These are phyloP conservation scores for Rhododendron griersonianum DNA, from an alignment of 148 eudicot species.

Conservation along the genomic window DNA sequence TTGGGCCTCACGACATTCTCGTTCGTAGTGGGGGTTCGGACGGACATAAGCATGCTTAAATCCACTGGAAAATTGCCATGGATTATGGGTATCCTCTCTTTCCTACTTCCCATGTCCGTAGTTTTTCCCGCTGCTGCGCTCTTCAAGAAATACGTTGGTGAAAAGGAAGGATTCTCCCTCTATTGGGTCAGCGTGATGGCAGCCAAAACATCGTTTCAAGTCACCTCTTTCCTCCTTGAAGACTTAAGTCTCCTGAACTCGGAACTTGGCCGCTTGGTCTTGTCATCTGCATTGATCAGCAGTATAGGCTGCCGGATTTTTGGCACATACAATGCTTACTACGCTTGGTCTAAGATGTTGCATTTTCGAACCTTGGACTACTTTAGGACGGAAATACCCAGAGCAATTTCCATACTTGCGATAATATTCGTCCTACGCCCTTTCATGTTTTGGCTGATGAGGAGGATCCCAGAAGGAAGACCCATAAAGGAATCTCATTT, in stretches of 20 bases:
- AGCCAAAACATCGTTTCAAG: background rate
- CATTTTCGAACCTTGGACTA: background rate
- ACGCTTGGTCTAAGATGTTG: background rate
- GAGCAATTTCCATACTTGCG: background rate
- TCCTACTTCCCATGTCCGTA: background rate
- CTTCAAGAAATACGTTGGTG: background rate
- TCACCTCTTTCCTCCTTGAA: background rate
- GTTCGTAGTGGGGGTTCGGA: background rate
- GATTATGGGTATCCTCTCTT: background rate
- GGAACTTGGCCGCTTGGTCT: background rate
- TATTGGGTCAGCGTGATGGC: background rate
- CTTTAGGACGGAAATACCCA: background rate
- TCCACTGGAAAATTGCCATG: background rate
- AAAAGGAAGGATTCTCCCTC: background rate
- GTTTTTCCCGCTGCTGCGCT: background rate
- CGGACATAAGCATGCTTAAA: background rate
- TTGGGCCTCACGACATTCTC: background rate
- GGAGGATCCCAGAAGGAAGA: conserved; percentile 5
- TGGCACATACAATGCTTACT: background rate
- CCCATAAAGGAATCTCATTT: background rate
- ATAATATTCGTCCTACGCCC: background rate
- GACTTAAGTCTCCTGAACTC: conserved; percentile 3
- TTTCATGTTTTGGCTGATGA: background rate
- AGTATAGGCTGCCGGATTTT: background rate
- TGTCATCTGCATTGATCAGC: background rate